Conservation (phyloP, 2,329 filamentous ascomycete genomes). For the Sodiomyces alkalinus region DNA sequence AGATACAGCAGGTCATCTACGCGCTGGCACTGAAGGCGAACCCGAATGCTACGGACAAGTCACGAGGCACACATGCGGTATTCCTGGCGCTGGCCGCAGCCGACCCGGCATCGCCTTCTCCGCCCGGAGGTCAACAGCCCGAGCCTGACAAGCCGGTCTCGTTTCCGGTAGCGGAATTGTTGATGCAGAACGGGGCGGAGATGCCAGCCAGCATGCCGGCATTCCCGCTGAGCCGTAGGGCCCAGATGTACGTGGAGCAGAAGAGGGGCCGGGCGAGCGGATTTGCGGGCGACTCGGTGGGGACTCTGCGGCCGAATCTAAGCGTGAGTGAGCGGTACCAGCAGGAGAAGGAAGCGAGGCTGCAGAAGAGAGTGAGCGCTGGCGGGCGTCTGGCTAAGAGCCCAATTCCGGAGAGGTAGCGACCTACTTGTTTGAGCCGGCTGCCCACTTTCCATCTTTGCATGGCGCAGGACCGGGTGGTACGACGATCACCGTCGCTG, state of each 20-base stretch:
- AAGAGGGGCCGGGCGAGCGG: constrained; percentile 39
- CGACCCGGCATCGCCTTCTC: constrained; percentile 67
- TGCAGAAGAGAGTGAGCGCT: constrained; percentile 69
- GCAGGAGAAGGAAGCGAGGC: constrained; percentile 49
- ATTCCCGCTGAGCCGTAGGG: constrained; percentile 68
- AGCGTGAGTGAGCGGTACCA: constrained; percentile 33
- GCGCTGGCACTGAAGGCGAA: constrained; percentile 76
- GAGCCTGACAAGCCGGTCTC: constrained; percentile 40
- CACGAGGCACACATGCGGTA: constrained; percentile 73
- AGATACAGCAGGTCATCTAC: constrained; percentile 86
- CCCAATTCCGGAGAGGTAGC: constrained; percentile 47
- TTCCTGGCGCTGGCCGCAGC: constrained; percentile 86
- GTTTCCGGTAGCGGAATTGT: constrained; percentile 80
- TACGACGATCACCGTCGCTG: no score
- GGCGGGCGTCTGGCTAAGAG: constrained; percentile 56
- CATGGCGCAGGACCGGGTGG: constrained; percentile 4
- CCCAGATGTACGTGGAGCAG: constrained; percentile 73
- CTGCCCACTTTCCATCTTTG: constrained; percentile 3
- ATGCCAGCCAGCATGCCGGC: constrained; percentile 62
- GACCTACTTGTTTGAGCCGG: constrained; percentile 14
- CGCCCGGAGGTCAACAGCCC: constrained; percentile 22
- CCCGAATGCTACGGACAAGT: constrained; percentile 74
- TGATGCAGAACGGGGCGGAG: constrained; percentile 87
- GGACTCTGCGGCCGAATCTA: constrained; percentile 37
- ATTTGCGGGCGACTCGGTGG: constrained; percentile 41